Conservation (phyloP, 1,139 yeast species). For the Geotrichum aggregatum region DNA sequence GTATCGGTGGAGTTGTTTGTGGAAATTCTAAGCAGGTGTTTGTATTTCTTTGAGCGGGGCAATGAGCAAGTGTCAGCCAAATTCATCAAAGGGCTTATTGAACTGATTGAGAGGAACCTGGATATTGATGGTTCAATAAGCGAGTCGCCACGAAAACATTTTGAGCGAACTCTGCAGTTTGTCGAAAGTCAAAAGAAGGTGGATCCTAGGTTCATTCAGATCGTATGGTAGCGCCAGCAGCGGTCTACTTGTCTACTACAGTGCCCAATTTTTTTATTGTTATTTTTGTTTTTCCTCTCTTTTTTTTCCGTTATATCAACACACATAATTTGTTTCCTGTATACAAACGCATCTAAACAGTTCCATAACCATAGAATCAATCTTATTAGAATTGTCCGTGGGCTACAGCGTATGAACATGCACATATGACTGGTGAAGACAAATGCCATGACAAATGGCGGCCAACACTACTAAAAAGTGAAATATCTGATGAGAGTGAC, state of each 20-base stretch:
- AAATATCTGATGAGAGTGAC: slow-evolving; percentile 86
- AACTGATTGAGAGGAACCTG: slow-evolving; percentile 72
- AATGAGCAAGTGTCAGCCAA: slow-evolving; percentile 64
- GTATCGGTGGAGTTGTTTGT: slow-evolving; percentile 78
- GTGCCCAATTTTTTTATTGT: too few species aligned
- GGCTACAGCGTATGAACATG: background rate
- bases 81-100: slow-evolving; percentile 82
- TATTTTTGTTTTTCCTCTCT: too few species aligned
- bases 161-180: slow-evolving; percentile 63
- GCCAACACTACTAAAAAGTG: slow-evolving; percentile 80
- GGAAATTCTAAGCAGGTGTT: slow-evolving; percentile 80
- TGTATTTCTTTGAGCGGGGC: slow-evolving; percentile 82
- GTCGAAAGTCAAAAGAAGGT: slow-evolving; percentile 61
- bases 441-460: slow-evolving; percentile 69
- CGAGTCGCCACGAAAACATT: slow-evolving; percentile 48
- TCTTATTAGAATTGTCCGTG: too few species aligned
- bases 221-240: slow-evolving; percentile 35
- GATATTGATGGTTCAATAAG: slow-evolving; percentile 36
- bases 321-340: too few species aligned
- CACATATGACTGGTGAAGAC: slow-evolving; percentile 54
- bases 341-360: too few species aligned
- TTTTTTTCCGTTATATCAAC: too few species aligned
- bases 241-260: too few species aligned
- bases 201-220: slow-evolving; percentile 60
- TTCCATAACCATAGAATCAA: too few species aligned